A percentile compares a stretch with the other conserved stretches of the same genome.
Evolutionary conservation across 495 filamentous ascomycete species (phyloP).

Genomic region (Neurospora africana): DNA sequence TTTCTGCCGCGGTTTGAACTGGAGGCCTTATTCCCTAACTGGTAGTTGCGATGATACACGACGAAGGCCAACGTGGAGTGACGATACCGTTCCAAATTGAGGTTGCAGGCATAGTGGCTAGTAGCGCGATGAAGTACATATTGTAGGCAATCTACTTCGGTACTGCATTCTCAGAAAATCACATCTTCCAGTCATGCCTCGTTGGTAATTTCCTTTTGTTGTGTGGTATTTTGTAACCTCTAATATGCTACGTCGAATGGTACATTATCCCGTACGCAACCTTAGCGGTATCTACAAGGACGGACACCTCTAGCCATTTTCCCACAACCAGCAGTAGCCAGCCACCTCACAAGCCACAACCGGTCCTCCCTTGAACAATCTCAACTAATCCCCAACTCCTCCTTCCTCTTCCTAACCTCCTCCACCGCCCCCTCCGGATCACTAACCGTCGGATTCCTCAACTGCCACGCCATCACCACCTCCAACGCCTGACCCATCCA

Average conservation of each 20-base stretch:
- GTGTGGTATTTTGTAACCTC: background rate
- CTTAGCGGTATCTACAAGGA: background rate
- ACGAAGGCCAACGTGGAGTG: background rate
- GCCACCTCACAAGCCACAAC: background rate
- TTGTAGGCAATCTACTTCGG: background rate
- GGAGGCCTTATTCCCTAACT: no score
- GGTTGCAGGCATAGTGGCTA: background rate
- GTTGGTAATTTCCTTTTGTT: background rate
- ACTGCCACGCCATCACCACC: conserved; percentile 71
- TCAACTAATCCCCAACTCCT: conserved; percentile 43
- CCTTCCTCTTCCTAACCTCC: conserved; percentile 43
- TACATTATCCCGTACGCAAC: background rate
- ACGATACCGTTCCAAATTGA: background rate
- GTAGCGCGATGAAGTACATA: background rate
- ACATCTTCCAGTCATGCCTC: background rate
- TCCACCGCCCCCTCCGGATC: conserved; percentile 55
- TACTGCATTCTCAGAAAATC: background rate
- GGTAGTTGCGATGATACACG: background rate
- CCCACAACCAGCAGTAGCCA: background rate
- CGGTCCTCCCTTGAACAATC: background rate
- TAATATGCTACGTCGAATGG: background rate
- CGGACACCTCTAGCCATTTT: background rate
- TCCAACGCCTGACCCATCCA: conserved; percentile 72
- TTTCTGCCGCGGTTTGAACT: no score
- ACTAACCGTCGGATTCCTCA: conserved; percentile 57